phyloP scores from a whole-genome alignment of 352 stramenopile genomes.

The Aphanomyces stellatus region DNA sequence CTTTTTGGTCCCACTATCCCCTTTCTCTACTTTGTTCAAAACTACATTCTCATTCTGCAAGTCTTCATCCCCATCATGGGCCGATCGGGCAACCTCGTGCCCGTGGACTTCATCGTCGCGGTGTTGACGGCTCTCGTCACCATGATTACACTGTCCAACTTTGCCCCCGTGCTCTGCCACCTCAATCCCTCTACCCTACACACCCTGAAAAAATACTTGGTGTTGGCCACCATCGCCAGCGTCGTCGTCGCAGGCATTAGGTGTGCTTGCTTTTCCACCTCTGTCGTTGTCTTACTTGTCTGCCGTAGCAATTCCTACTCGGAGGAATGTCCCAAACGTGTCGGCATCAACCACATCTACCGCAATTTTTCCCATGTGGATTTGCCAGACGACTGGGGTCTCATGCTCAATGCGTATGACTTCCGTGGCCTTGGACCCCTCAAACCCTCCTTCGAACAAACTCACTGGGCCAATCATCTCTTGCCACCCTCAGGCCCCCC shows the following conservation, averaged over 20 bases:
- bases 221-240: constrained; percentile 29
- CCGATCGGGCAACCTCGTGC: constrained; percentile 40
- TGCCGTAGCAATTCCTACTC: constrained; percentile 73
- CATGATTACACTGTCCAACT: not conserved
- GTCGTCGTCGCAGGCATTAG: constrained; percentile 40
- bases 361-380: constrained; percentile 23
- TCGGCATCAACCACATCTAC: constrained; percentile 62
- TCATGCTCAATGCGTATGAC: constrained; percentile 69
- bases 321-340: constrained; percentile 49
- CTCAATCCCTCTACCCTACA: constrained; percentile 35
- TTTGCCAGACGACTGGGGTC: constrained; percentile 36
- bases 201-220: constrained; percentile 30
- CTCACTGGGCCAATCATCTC: not conserved
- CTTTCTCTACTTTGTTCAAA: constrained; percentile 49
- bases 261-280: constrained; percentile 24
- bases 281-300: not conserved
- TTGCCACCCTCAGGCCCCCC: constrained; percentile 25
- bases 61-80: constrained; percentile 74
- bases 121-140: constrained; percentile 32
- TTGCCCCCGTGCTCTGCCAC: constrained; percentile 50
- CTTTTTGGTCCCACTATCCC: constrained; percentile 42
- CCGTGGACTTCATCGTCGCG: constrained; percentile 46
- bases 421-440: constrained; percentile 50
- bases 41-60: constrained; percentile 46
- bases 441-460: constrained; percentile 28